Conservation (phyloP, 1,284 basidiomycete genomes). For the Boletus mariae region DNA sequence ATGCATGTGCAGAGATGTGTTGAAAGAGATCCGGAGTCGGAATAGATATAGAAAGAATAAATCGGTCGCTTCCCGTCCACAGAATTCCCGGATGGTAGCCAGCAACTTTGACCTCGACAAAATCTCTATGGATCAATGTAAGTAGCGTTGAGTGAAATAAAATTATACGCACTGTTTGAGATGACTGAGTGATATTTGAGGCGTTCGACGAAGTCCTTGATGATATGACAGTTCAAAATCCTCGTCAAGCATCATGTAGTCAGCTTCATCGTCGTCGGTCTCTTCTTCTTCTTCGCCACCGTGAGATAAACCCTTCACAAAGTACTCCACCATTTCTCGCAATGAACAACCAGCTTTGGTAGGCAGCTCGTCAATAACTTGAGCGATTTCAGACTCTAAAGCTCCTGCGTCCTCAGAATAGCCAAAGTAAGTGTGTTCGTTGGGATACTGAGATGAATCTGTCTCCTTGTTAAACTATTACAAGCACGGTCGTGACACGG, state of each 20-base stretch:
- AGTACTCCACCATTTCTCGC: neutral
- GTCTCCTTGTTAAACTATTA: neutral
- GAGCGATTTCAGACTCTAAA: neutral
- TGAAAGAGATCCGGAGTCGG: slow-evolving; percentile 48
- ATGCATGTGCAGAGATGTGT: slow-evolving; percentile 48
- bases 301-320: neutral
- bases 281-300: neutral
- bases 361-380: neutral
- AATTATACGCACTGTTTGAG: neutral
- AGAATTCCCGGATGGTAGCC: slow-evolving; percentile 29
- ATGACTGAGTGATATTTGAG: neutral
- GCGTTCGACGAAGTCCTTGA: neutral
- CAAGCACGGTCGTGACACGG: neutral
- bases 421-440: neutral
- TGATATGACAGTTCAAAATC: neutral
- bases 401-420: neutral
- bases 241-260: neutral
- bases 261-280: neutral
- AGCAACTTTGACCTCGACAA: neutral
- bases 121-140: neutral
- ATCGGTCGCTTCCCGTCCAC: slow-evolving; percentile 43
- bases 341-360: neutral
- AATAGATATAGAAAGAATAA: slow-evolving; percentile 51
- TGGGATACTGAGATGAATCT: neutral
- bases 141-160: no score